These are phyloP conservation scores for Fennellomyces sp. DNA, from an alignment of 371 early-diverging fungal species.

Conservation along the genomic window DNA sequence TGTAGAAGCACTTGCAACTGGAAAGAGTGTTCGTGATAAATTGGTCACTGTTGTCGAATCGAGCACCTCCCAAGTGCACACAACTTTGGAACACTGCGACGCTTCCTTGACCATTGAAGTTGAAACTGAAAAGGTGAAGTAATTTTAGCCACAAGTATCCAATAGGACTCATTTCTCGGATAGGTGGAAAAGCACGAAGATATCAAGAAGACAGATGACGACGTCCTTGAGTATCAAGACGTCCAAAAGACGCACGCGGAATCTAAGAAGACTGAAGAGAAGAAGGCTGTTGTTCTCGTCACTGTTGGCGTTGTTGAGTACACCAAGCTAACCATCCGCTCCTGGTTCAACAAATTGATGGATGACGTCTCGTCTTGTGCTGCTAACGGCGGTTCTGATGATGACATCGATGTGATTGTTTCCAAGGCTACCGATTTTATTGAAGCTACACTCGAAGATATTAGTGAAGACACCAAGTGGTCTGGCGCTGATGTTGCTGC, in stretches of 20 bases:
- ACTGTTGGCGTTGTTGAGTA: slow-evolving; percentile 21
- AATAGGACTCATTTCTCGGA: background rate
- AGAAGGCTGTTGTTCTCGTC: background rate
- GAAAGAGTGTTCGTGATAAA: slow-evolving; percentile 6
- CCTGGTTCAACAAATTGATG: slow-evolving; percentile 33
- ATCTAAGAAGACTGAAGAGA: background rate
- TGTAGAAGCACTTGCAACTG: background rate
- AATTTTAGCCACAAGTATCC: slow-evolving; percentile 10
- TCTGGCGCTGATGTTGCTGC: background rate
- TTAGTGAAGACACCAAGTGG: background rate
- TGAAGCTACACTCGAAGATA: background rate
- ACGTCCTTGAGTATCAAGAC: background rate
- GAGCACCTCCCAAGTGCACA: slow-evolving; percentile 24
- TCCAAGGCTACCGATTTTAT: slow-evolving; percentile 19
- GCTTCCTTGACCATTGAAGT: background rate
- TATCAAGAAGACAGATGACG: background rate
- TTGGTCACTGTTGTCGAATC: slow-evolving; percentile 28
- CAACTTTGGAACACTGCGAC: slow-evolving; percentile 13
- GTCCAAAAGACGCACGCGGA: background rate
- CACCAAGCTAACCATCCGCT: slow-evolving; percentile 25
- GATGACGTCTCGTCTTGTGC: slow-evolving; percentile 33
- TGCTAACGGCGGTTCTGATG: slow-evolving; percentile 28
- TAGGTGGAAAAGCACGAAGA: background rate
- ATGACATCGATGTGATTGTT: slow-evolving; percentile 37
- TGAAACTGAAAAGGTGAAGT: background rate